Conservation (phyloP, 2,329 filamentous ascomycete species). For the Plectosphaerella plurivora region DNA sequence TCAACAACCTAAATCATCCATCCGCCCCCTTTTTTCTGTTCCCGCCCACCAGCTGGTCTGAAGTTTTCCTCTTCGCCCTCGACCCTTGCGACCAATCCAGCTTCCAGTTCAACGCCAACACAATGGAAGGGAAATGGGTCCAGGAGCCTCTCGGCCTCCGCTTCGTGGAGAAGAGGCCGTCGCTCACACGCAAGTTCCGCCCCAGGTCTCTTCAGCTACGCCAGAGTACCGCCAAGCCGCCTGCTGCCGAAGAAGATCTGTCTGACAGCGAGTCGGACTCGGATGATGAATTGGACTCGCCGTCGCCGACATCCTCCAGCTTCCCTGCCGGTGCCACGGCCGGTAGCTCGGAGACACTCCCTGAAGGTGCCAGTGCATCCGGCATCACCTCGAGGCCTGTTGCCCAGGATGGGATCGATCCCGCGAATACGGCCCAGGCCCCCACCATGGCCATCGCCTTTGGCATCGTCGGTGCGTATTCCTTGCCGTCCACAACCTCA, state of each 20-base stretch:
- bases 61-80: neutral
- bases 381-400: neutral
- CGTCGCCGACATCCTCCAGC: slow-evolving; percentile 1
- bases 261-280: neutral
- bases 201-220: neutral
- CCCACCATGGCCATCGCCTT: slow-evolving; percentile 10
- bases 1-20: too few species aligned
- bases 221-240: neutral
- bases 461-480: slow-evolving; percentile 8
- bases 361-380: neutral
- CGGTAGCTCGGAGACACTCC: neutral
- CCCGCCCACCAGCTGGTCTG: neutral
- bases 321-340: slow-evolving; percentile 4
- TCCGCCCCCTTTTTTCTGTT: neutral
- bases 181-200: neutral
- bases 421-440: slow-evolving; percentile 1
- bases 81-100: neutral
- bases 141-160: neutral
- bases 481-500: fast-evolving
- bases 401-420: slow-evolving; percentile 3
- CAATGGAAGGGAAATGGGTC: neutral
- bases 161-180: neutral
- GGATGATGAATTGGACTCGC: slow-evolving; percentile 8
- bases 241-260: neutral
- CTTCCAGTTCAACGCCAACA: neutral